A percentile compares a stretch with the other conserved stretches of the same genome.
phyloP scores from a whole-genome alignment of 345 rosid genomes.

The Physaria fendleri region DNA sequence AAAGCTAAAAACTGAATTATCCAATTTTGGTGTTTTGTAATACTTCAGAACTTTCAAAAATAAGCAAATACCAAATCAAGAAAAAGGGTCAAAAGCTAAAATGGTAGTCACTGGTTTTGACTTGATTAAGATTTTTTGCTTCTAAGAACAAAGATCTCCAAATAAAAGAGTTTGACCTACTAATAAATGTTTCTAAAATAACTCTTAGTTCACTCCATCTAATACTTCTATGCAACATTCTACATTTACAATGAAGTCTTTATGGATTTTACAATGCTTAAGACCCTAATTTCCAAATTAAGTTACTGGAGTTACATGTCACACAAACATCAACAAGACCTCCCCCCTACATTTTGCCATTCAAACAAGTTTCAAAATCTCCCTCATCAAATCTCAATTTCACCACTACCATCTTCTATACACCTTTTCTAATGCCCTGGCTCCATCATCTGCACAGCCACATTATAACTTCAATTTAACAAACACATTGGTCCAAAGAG shows the following conservation, averaged over 20 bases:
- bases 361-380: conserved; percentile 16
- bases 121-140: no score
- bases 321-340: conserved; percentile 23
- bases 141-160: no score
- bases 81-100: no score
- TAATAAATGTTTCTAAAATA: no score
- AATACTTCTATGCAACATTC: conserved; percentile 24
- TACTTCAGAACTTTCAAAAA: no score
- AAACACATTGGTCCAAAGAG: not conserved
- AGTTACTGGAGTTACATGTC: conserved; percentile 15
- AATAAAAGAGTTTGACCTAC: no score
- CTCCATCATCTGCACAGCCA: conserved; percentile 27
- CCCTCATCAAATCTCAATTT: conserved; percentile 12
- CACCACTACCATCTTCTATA: conserved; percentile 21
- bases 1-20: no score
- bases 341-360: conserved; percentile 22
- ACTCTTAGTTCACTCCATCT: no score
- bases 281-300: conserved; percentile 22
- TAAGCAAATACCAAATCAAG: no score
- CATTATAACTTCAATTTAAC: not conserved
- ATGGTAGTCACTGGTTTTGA: no score
- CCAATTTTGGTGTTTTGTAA: not conserved
- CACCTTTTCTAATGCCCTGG: conserved; percentile 16
- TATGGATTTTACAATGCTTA: conserved; percentile 29
- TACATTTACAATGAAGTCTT: conserved; percentile 18